These are phyloP conservation scores for Alternaria ethzedia DNA, from an alignment of 2,329 filamentous ascomycete species.

Conservation along the genomic window DNA sequence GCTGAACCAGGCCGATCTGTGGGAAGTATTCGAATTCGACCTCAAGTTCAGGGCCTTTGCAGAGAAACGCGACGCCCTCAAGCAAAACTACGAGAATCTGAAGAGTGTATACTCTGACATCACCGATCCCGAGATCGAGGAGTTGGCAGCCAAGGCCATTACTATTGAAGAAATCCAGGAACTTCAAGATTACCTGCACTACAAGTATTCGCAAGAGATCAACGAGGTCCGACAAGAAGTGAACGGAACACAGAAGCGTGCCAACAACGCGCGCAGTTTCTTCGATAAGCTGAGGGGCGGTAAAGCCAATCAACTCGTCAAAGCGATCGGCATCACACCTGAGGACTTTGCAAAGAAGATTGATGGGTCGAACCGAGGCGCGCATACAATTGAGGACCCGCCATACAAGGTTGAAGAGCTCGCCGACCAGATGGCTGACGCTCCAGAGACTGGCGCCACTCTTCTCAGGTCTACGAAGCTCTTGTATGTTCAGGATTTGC, in stretches of 20 bases:
- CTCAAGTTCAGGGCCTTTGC: conserved; percentile 92
- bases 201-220: conserved; percentile 84
- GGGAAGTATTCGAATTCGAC: conserved; percentile 93
- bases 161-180: conserved; percentile 97
- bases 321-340: conserved; percentile 87
- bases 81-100: conserved; percentile 78
- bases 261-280: conserved; percentile 79
- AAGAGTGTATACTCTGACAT: conserved; percentile 64
- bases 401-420: conserved; percentile 81
- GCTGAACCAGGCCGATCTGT: conserved; percentile 89
- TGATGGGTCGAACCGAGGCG: conserved; percentile 74
- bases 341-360: conserved; percentile 89
- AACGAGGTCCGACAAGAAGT: conserved; percentile 75
- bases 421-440: conserved; percentile 70
- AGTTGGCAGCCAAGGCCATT: conserved; percentile 78
- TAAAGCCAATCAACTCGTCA: conserved; percentile 80
- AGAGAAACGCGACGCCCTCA: conserved; percentile 87
- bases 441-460: conserved; percentile 67
- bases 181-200: conserved; percentile 94
- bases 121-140: conserved; percentile 76
- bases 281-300: conserved; percentile 85
- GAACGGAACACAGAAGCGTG: conserved; percentile 75
- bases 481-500: conserved; percentile 91
- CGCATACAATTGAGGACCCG: conserved; percentile 75
- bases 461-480: conserved; percentile 81